Base-by-base conservation (phyloP, 805 yeast species). In the Metschnikowia rubicola region DNA sequence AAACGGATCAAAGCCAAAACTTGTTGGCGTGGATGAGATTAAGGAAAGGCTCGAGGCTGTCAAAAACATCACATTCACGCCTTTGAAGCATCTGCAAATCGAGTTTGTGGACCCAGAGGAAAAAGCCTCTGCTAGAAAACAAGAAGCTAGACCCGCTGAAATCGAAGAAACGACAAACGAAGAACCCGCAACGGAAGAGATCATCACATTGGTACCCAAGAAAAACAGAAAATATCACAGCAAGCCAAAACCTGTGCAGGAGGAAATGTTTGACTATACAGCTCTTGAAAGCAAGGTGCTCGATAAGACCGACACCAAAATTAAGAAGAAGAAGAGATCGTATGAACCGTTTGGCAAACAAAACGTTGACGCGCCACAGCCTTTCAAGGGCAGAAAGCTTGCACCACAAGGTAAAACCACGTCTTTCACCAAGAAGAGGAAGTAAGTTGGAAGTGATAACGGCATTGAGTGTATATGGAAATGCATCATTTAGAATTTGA, bases 261-360 rank as follows among this genome's bases (percentile, higher is more conserved):
- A 37, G 12, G 46, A 41, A 28, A 28, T 36, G 9, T 50, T 52
- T 28, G 48, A 54, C 33, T 54, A 54, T 38, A 35, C 35, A 31
- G 43, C 50, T n/a, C 28, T 33, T 12, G 44, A 47, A 11, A 40
- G 37, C 9, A 50, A 48, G 21, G 30, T 53, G 42, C 51, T 54
- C 32, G 46, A 35, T 35, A 52, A 54, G n/a, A 47, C 44, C 13
- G 58, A 54, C 31, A 47, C 56, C 29, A 54, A 53, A 41, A 62
- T 52, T 36, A 51, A 54, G 13, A 58, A 54, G 4, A 75, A 74
- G 59, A 74, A 75, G 55, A 65, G 68, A 44, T 58, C 75, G 8
- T 84, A 79, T 52, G 84, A 84, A 64, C 89, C 90, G 4, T 84
- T 81, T 53, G 62, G 74, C 6, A 71, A 68, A 38, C 68, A 65